Evolutionary conservation across 2,329 filamentous ascomycete species (phyloP), one percentile per base, ranked within the genome.

Genomic region (Hymenoscyphus occultus): DNA sequence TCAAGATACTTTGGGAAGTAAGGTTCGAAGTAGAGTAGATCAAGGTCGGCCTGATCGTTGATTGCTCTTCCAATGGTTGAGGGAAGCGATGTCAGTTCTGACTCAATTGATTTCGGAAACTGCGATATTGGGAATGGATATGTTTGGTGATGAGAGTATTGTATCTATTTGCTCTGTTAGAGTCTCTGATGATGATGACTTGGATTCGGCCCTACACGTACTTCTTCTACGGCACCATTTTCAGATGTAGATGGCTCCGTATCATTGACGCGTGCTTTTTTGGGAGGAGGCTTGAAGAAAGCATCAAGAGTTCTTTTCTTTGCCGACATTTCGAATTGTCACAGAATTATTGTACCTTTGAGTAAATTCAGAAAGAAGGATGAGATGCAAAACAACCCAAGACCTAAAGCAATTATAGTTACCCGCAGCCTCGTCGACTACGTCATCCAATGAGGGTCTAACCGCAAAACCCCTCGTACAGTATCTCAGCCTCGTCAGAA

Each of bases 1-100:
- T 85, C 80, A 12, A 85, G 79, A 13, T 81, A 76, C 1, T 80
- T 77, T 0, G 88, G 83, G 3, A 93, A 82, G 68, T 90, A 93
- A 0, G 90, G 90, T 71, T 91, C 83, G 74, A 89, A 93, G 76
- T 91, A 91, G 9, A 93, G 77, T 0, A 94, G 80, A 73, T 93
- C 89, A 0, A 93, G 81, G 68, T 93, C 84, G 0, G 85, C 83
- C 71, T 90, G 86, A 72, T 92, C 82, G 70, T 86, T 86, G 69
- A 93, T 88, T 2, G 74, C 71, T 57, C 78, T 81, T 1, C 82
- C 84, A 66, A 84, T 79, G 22, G 81, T 77, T 0, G 82, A 81
- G 5, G 88, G 86, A 1, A 82, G 70, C 3, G 78, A 80, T 0
- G 73, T 67, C 2, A 85, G 64, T 57, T 80, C 78, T 16, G 72